Base-by-base conservation (phyloP, 495 filamentous ascomycete species). In the Parmelia sp. region DNA sequence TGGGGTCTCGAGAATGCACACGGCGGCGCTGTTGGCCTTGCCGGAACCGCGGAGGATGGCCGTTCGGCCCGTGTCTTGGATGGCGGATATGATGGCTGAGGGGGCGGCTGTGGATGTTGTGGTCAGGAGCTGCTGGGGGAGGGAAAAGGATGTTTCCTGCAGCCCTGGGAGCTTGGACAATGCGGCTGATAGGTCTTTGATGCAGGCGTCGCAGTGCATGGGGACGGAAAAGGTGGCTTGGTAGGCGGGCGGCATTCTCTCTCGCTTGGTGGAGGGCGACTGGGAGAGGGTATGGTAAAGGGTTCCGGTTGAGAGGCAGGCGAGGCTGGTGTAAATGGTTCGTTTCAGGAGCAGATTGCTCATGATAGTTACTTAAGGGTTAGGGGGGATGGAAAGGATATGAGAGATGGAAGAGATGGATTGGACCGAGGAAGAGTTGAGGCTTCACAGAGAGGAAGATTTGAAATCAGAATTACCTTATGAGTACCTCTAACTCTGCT, bases 1-100 rank as follows among this genome's bases (percentile, higher is more conserved):
- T 75, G 95, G 93, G 35, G 91, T 96, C 78, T 98, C 93, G 66
- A 97, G 87, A 72, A 98, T 97, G 75, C 91, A 95, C 40, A 98
- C 94, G 40, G 94, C 94, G 29, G 93, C 92, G 73, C 84, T 90
- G 72, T 97, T 86, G 67, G 91, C 84, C 57, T 82, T 81, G 56
- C 94, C 94, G 57, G 88, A 91, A 35, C 94, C 94, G 65, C 94
- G 88, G 59, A 98, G 79, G 71, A 98, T 96, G 55, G 94, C 94
- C 82, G 96, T 91, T 40, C 92, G 84, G 57, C 94, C 94, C 0
- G 93, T 97, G 31, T 80, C 78, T 76, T 97, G 88, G 68, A 98
- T 97, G 8, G 92, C 87, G 55, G 85, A 74, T 12, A 96, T 91
- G 61, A 98, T 96, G 29, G 86, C 84, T 56, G 92, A 96, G 12